Evolutionary conservation across 352 stramenopile genomes (phyloP).

Genomic region (Detonula confervacea): DNA sequence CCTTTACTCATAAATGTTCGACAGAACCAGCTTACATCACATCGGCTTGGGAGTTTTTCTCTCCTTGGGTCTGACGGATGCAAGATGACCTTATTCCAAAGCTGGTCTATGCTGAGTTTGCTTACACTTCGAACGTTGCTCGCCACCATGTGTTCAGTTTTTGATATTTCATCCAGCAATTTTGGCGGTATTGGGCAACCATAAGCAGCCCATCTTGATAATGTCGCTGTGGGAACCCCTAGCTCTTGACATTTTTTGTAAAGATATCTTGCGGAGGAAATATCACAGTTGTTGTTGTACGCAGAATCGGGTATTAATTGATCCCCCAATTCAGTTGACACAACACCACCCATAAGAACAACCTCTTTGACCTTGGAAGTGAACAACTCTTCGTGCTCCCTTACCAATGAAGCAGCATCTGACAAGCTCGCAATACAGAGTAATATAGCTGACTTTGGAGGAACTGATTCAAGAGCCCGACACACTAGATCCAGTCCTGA

Average conservation of each 20-base stretch:
- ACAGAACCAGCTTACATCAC: slow-evolving; percentile 62
- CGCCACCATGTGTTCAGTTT: slow-evolving; percentile 64
- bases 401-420: slow-evolving; percentile 58
- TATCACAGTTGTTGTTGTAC: slow-evolving; percentile 71
- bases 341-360: slow-evolving; percentile 60
- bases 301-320: slow-evolving; percentile 54
- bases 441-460: slow-evolving; percentile 54
- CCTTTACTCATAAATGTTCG: slow-evolving; percentile 57
- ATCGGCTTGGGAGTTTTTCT: slow-evolving; percentile 60
- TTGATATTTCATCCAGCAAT: slow-evolving; percentile 55
- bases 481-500: slow-evolving; percentile 49
- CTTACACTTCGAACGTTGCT: slow-evolving; percentile 56
- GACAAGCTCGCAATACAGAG: slow-evolving; percentile 61
- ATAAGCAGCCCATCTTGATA: slow-evolving; percentile 64
- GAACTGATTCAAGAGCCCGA: slow-evolving; percentile 53
- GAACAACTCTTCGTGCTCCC: slow-evolving; percentile 61
- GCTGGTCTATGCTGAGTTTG: slow-evolving; percentile 55
- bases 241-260: slow-evolving; percentile 65
- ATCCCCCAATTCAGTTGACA: slow-evolving; percentile 47
- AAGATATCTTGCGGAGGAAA: slow-evolving; percentile 53
- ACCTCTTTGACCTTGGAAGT: slow-evolving; percentile 59
- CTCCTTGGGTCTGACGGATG: slow-evolving; percentile 48
- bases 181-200: slow-evolving; percentile 53
- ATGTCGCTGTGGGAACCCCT: slow-evolving; percentile 49
- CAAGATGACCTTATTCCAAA: slow-evolving; percentile 66